Evolutionary conservation across 257 asterid genomes (phyloP), one percentile per base, ranked within the genome.

Genomic region (Dorcoceras hygrometricum): DNA sequence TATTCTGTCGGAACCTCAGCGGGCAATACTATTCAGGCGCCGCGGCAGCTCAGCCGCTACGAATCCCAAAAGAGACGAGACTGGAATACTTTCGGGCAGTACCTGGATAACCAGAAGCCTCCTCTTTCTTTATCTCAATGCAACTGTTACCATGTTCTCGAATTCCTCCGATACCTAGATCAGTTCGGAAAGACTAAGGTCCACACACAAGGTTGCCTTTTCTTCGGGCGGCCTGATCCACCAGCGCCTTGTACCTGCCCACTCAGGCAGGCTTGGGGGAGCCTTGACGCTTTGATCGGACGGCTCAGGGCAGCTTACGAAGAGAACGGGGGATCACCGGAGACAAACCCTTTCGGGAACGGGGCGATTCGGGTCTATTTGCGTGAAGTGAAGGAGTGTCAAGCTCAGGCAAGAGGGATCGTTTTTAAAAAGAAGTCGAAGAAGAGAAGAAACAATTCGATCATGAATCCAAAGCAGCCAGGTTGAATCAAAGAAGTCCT

Each of bases 241-340:
- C 75, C 75, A 8, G 70, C 70, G 19, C 75, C 70, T 11, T 71
- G 75, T 57, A 24, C 70, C 69, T 71, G 75, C 69, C 75, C 75
- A 29, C 29, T 63, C 5, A 63, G 70, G 46, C 75, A 71, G 60
- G 75, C 70, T 18, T 71, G 70, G 75, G 70, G 75, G 5, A 71
- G 75, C 57, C 57, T 71, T 10, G 75, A 71, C 26, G 75, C 75
- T 8, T 27, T 71, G n/a, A 71, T 71, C 34, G 75, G 75, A 22
- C 59, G 75, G 43, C 75, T 71, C 2, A 55, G 75, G 55, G 71
- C 75, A 1, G 75, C 71, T 1, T 71, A 65, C 53, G 72, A 72
- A 28, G 72, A 72, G 57, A 61, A 72, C 66, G 72, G 72, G 5
- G 71, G 76, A 50, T 72, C 72, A 23, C 54, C 66, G 29, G 71